Evolutionary conservation across 495 filamentous ascomycete genomes (phyloP), one percentile per base, ranked within the genome.

Genomic region (Achaetomiella virescens): DNA sequence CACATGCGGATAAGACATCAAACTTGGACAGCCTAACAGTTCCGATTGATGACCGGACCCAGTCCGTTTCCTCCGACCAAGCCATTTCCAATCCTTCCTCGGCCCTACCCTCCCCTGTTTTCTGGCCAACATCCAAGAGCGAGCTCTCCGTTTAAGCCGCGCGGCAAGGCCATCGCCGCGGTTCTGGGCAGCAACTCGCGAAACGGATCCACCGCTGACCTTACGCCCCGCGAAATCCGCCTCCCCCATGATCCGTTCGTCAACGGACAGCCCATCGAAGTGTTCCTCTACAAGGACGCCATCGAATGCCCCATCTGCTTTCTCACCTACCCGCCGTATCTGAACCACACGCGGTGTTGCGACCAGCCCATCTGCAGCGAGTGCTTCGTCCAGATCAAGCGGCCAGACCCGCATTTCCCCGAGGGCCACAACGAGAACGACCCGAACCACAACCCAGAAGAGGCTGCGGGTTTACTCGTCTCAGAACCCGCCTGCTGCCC

Each of bases 381-480:
- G 73, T 98, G 93, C 68, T 98, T 98, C 63, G 95, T 98, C 9
- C 93, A 98, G 67, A 98, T 98, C 67, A 98, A 96, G 74, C 83
- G 93, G 22, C 89, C 92, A 9, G 93, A 98, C 63, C 93, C 93
- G 14, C 93, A 98, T 72, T 86, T 89, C 40, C 93, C 93, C 11
- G 93, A 98, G 68, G 90, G 95, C 49, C 83, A 87, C 59, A 78
- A 61, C 72, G 81, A 70, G 59, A 74, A 57, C 40, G 76, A 63
- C 61, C 71, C 59, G 44, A 74, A 64, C 54, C 72, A 56, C 47
- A 73, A 72, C 65, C 66, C 65, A 58, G 72, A 62, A 61, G 77
- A 61, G 77, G 87, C 62, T 0, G 81, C 85, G 9, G 83, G 82
- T 2, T 76, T 84, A 54, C 76, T 98, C 18, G 83, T 97, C 1